Evolutionary conservation across 2,329 filamentous ascomycete genomes (phyloP).

Genomic region (Phialophora chinensis): DNA sequence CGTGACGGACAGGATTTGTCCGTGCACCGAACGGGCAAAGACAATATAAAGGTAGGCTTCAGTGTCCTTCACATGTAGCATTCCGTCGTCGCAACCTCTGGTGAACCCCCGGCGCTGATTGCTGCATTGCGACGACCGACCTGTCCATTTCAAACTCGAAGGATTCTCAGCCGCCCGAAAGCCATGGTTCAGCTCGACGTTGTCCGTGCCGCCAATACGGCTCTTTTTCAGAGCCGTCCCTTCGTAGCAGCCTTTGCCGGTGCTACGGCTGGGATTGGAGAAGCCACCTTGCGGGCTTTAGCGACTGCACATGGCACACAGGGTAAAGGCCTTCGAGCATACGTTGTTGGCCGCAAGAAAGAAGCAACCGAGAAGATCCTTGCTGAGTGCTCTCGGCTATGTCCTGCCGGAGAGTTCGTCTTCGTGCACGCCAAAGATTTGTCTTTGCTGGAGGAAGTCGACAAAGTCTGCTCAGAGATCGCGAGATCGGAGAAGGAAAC

Average conservation of each 20-base stretch:
- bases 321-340: conserved; percentile 41
- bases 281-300: conserved; percentile 17
- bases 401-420: conserved; percentile 53
- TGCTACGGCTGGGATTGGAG: conserved; percentile 26
- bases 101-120: neutral
- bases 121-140: neutral
- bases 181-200: conserved; percentile 19
- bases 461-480: conserved; percentile 59
- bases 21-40: neutral
- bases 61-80: neutral
- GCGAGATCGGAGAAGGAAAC: conserved; percentile 51
- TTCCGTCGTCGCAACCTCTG: neutral
- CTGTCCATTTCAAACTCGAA: neutral
- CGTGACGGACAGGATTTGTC: neutral
- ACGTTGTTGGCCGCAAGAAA: conserved; percentile 44
- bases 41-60: neutral
- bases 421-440: conserved; percentile 55
- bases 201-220: conserved; percentile 17
- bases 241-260: conserved; percentile 31
- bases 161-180: neutral
- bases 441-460: conserved; percentile 56
- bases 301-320: conserved; percentile 21
- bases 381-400: conserved; percentile 48
- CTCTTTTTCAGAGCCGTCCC: conserved; percentile 16
- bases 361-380: conserved; percentile 41